Percentiles rank a stretch among this genome's conserved stretches.
Conservation (phyloP, 352 stramenopile species). For the Phytophthora colocasiae region DNA sequence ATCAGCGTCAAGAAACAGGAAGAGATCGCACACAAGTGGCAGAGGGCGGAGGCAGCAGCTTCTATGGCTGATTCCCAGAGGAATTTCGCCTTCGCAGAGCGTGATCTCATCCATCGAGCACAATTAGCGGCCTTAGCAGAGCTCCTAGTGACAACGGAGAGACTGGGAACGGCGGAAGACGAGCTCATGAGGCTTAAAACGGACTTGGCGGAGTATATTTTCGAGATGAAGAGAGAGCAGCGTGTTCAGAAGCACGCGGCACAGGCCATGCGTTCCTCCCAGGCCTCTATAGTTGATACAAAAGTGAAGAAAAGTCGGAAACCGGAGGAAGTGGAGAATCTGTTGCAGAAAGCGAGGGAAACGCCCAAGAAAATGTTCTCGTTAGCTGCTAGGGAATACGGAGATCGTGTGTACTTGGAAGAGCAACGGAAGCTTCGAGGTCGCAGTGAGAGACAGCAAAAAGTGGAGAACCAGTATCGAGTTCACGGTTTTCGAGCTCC, state of each 20-base stretch:
- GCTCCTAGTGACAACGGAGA: constrained; percentile 50
- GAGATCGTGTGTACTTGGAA: constrained; percentile 39
- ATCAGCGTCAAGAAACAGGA: constrained; percentile 54
- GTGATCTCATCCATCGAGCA: constrained; percentile 55
- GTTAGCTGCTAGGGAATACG: constrained; percentile 59
- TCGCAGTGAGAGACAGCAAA: constrained; percentile 37
- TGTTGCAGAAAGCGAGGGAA: constrained; percentile 22
- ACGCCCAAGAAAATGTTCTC: constrained; percentile 62
- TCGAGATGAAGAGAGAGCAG: constrained; percentile 63
- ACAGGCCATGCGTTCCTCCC: constrained; percentile 11
- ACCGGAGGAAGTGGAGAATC: constrained; percentile 20
- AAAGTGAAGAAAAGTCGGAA: constrained; percentile 17
- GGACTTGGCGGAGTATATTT: constrained; percentile 71
- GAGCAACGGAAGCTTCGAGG: constrained; percentile 51
- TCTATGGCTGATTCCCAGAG: constrained; percentile 72
- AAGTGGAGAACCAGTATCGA: constrained; percentile 60
- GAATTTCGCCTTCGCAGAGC: constrained; percentile 69
- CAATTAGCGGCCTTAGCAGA: constrained; percentile 53
- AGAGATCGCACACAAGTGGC: constrained; percentile 53
- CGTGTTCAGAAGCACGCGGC: constrained; percentile 46
- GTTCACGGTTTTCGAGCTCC: constrained; percentile 44
- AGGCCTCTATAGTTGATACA: too few species aligned
- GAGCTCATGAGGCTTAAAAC: constrained; percentile 69
- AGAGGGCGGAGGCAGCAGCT: constrained; percentile 60
- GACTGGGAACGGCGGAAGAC: constrained; percentile 51